Percentiles rank a stretch among this genome's conserved stretches.
Conservation (phyloP, 345 rosid genomes). For the Salix viminalis region DNA sequence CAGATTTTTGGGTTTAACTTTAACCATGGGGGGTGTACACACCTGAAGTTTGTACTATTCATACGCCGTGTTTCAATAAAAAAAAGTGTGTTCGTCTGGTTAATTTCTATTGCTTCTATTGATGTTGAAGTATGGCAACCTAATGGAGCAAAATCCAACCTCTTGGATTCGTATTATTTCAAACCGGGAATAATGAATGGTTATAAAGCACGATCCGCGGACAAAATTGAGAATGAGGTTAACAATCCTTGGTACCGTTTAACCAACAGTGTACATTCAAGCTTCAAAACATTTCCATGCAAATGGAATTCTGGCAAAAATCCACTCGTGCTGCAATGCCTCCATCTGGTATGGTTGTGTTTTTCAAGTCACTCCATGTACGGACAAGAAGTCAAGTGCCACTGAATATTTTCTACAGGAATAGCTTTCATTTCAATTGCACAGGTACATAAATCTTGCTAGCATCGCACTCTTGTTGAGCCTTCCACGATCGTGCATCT, state of each 20-base stretch:
- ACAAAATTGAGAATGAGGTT: neutral
- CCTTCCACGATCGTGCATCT: neutral
- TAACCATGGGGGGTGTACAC: neutral
- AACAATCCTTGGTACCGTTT: neutral
- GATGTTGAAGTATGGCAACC: neutral
- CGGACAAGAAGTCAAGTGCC: neutral
- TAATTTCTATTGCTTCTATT: too few relatives aligned
- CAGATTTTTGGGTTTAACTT: constrained; percentile 3
- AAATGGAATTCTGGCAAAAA: fast-evolving
- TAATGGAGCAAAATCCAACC: neutral
- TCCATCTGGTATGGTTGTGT: neutral
- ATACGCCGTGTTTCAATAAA: constrained; percentile 3
- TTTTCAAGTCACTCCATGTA: neutral
- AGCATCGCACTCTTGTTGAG: neutral
- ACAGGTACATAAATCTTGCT: neutral
- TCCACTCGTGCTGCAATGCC: neutral
- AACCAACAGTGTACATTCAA: neutral
- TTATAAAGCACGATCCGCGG: neutral
- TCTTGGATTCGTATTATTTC: neutral
- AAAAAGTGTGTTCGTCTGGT: neutral
- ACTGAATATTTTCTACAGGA: neutral
- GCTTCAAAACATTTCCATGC: neutral
- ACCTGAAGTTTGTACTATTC: neutral
- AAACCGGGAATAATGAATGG: neutral
- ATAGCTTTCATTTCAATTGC: neutral